Base-by-base conservation (phyloP, 2,329 filamentous ascomycete genomes). In the Ambrosiella beaveri region DNA sequence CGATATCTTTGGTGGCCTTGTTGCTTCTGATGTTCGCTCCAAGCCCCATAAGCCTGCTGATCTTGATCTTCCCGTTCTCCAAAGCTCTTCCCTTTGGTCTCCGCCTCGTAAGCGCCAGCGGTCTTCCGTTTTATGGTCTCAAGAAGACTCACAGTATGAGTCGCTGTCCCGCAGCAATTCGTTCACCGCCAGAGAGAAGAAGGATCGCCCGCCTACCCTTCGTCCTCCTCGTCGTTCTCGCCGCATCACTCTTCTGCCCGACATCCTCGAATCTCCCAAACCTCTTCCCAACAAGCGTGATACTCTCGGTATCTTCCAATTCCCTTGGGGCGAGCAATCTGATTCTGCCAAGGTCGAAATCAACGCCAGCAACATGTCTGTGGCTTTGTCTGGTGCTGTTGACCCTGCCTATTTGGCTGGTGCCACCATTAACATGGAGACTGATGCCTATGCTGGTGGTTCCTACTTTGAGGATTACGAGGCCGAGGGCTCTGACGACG, bases 301-400 rank as follows among this genome's bases (percentile, higher is more conserved):
- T 11, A 82, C 79, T 9, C 71, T 84, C 15, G 81, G 80, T 4
- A 78, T 84, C 63, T 84, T 82, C 69, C 78, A 81, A 63, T 83
- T 83, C 62, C 79, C 81, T 1, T 83, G 79, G 78, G 81, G 81
- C 12, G 80, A 83, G 68, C 76, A 69, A 63, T 83, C 80, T 17
- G 79, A 82, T 66, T 73, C 73, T 57, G 75, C 75, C 8, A 75
- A 68, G 36, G 66, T 75, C 57, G 71, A 71, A 62, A 66, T 68
- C 57, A 67, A 66, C 7, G 45, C 61, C 15, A 66, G 61, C 50
- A 66, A 68, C 61, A 68, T 67, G 62, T 69, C 70, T 57, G 72
- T 71, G 68, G 70, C 73, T 19, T 76, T 79, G 72, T 71, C 76
- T 6, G 75, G 75, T 1, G 77, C 75, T 15, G 76, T 77, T 74